Base-by-base conservation (phyloP, 2,329 filamentous ascomycete species). In the Paraphoma chrysanthemicola region DNA sequence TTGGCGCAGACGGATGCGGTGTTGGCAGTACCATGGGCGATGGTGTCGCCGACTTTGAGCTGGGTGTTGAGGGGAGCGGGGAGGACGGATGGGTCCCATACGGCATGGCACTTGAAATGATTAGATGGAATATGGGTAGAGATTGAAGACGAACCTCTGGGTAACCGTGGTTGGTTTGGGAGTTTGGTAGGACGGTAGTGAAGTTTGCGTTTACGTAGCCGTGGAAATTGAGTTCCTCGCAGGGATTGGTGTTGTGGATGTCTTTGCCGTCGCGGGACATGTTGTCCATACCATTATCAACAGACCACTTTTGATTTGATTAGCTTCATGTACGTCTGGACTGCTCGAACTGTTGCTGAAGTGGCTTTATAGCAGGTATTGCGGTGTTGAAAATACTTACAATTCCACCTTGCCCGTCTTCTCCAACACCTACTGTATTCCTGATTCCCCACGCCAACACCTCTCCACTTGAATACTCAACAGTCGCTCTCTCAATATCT, bases 221-320 rank as follows among this genome's bases (percentile, higher is more conserved):
- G 74, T 75, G 8, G 88, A 82, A 16, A 75, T 43, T 63, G 65
- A 56, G 71, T 90, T 89, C 45, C 87, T 79, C 0, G 88, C 82
- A 89, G 0, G 89, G 89, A 69, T 91, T 91, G 60, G 88, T 80
- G 54, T 83, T 71, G 67, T 89, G 86, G 39, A 90, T 81, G 59
- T 90, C 86, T 11, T 79, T 66, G 11, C 81, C 82, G 52, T 81
- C 71, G 17, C 87, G 82, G 8, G 73, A 75, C 30, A 90, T 79
- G 41, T 88, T 72, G 70, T 90, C 88, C 10, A 85, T 85, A 1
- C 84, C 86, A 72, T 91, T 91, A 72, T 91, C 88, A n/a, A 91
- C 86, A 10, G 60, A 60, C 57, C 63, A 69, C 73, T 73, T 54
- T 38, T 28, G 7, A 39, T 42, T n/a, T 14, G 36, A 11, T 50